phyloP scores from a whole-genome alignment of 768 basidiomycete species.

The Trametes gibbosa region DNA sequence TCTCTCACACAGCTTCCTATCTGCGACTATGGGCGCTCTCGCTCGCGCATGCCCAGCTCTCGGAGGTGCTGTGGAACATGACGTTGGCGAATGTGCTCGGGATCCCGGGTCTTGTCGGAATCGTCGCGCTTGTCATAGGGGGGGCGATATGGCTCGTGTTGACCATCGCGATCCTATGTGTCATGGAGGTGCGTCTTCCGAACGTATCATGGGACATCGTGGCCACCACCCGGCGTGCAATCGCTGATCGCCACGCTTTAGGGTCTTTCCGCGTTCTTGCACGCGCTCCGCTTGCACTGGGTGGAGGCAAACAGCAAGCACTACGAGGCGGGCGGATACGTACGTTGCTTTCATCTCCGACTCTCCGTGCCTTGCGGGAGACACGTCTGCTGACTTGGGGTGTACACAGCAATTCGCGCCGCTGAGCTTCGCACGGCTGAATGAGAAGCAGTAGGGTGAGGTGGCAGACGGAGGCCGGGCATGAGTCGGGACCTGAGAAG shows the following conservation, averaged over 20 bases:
- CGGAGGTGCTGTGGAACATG: constrained; percentile 92
- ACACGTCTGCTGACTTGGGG: constrained; percentile 26
- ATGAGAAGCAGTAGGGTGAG: constrained; percentile 33
- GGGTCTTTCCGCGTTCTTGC: constrained; percentile 94
- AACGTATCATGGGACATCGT: constrained; percentile 17
- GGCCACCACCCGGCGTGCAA: constrained; percentile 6
- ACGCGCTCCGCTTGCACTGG: constrained; percentile 96
- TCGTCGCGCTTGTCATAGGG: constrained; percentile 42
- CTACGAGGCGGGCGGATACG: constrained; percentile 86
- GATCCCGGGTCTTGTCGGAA: constrained; percentile 61
- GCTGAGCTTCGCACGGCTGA: constrained; percentile 44
- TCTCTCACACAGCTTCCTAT: constrained; percentile 94
- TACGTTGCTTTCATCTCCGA: constrained; percentile 41
- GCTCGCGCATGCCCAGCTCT: constrained; percentile 95
- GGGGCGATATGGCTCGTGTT: constrained; percentile 72
- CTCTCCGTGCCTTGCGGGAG: constrained; percentile 26
- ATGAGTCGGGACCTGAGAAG: constrained; percentile 3
- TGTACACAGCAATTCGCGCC: constrained; percentile 45
- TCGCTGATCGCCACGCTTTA: constrained; percentile 33
- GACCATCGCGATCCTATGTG: constrained; percentile 78
- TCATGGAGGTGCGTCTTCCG: constrained; percentile 83
- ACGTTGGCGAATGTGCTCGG: constrained; percentile 64
- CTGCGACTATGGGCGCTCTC: constrained; percentile 97
- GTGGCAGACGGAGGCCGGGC: constrained; percentile 14
- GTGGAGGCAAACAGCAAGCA: constrained; percentile 98